These are phyloP conservation scores for Crinitomyces ghanaensis DNA, from an alignment of 805 yeast genomes.

Conservation along the genomic window DNA sequence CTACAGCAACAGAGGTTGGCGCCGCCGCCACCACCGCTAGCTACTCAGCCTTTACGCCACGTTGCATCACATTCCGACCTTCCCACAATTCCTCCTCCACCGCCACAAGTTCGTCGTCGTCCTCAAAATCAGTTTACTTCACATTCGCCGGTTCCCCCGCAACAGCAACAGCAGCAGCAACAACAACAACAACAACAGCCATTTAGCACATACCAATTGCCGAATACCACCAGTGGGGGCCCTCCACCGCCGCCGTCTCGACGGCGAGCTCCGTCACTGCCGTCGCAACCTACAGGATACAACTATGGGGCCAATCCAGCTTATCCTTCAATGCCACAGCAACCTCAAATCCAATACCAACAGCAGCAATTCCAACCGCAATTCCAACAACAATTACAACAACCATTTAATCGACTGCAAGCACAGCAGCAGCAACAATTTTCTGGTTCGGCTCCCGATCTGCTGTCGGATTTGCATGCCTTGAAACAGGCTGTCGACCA, in stretches of 20 bases:
- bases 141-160: conserved; percentile 5
- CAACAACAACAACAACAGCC: conserved; percentile 1
- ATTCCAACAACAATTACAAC: neutral
- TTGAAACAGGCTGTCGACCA: conserved; percentile 61
- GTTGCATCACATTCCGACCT: neutral
- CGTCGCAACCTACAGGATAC: conserved; percentile 16
- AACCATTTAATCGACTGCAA: neutral
- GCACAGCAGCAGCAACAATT: conserved; percentile 5
- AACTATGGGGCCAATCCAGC: neutral
- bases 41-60: conserved; percentile 4
- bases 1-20: neutral
- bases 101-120: conserved; percentile 3
- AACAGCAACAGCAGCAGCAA: conserved; percentile 1
- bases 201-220: neutral
- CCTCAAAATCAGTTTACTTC: neutral
- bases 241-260: conserved; percentile 19
- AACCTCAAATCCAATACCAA: too few relatives aligned
- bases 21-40: conserved; percentile 7
- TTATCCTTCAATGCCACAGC: neutral
- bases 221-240: conserved; percentile 3
- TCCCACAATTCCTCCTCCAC: conserved; percentile 6
- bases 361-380: neutral
- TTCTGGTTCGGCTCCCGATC: conserved; percentile 29
- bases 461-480: conserved; percentile 53
- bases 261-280: conserved; percentile 25